Conservation (phyloP, 2,329 filamentous ascomycete genomes). For the Aspergillus japonicus region DNA sequence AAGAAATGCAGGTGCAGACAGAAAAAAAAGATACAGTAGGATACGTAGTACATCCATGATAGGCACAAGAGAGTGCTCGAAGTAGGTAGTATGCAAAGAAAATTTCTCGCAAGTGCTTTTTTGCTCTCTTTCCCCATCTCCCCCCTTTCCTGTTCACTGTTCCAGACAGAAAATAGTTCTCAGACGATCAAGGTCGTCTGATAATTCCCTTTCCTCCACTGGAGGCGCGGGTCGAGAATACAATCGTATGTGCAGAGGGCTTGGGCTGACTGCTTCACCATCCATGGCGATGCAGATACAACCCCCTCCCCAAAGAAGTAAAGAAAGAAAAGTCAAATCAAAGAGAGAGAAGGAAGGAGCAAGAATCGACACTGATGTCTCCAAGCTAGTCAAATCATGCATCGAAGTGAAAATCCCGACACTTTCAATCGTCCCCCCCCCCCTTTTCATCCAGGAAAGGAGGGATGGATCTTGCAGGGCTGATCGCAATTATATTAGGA, state of each 20-base stretch:
- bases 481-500: slow-evolving; percentile 2
- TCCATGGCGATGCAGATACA: neutral
- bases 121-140: neutral
- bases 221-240: neutral
- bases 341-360: neutral
- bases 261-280: neutral
- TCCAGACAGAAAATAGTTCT: neutral
- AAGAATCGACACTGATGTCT: neutral
- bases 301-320: neutral
- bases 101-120: neutral
- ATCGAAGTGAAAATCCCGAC: neutral
- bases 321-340: neutral
- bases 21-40: too few species aligned
- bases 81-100: neutral
- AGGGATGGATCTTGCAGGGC: slow-evolving; percentile 1
- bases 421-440: neutral
- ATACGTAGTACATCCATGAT: too few species aligned
- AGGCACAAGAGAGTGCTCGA: too few species aligned
- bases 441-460: neutral
- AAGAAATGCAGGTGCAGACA: too few species aligned
- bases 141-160: neutral
- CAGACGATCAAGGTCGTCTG: neutral
- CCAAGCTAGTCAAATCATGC: slow-evolving; percentile 6
- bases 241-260: neutral
- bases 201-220: neutral